Conservation (phyloP, 2,329 filamentous ascomycete species). For the Cadophora sp. region DNA sequence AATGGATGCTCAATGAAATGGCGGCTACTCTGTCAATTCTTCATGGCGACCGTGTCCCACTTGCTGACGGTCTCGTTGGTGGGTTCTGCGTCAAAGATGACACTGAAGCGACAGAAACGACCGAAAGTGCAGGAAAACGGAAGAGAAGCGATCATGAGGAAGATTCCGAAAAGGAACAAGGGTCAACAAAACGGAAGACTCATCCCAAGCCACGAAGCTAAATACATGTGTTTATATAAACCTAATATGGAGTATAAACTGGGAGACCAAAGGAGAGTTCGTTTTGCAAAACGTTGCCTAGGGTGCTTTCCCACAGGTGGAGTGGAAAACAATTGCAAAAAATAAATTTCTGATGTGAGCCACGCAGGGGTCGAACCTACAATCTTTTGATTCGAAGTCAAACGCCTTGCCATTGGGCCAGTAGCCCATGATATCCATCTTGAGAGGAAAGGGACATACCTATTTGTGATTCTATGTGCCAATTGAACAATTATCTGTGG, state of each 20-base stretch:
- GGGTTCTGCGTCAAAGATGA: background rate
- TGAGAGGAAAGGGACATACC: background rate
- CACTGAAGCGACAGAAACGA: background rate
- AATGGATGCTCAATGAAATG: constrained; percentile 4
- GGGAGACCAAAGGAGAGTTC: background rate
- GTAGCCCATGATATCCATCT: background rate
- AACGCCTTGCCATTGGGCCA: constrained; percentile 11
- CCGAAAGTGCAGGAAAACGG: background rate
- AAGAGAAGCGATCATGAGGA: background rate
- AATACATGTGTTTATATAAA: background rate
- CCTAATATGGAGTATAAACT: too few relatives aligned
- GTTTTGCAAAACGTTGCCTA: background rate
- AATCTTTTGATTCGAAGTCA: constrained; percentile 14
- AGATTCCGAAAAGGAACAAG: background rate
- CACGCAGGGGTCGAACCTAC: constrained; percentile 9
- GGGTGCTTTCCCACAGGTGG: background rate
- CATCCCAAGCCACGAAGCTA: background rate
- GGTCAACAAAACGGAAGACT: too few relatives aligned
- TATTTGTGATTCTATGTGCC: background rate
- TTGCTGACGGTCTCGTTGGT: background rate
- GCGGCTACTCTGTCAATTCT: background rate
- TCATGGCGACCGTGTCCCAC: background rate
- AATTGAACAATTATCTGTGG: background rate
- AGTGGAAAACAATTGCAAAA: background rate
- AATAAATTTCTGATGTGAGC: background rate